Evolutionary conservation across 2,329 filamentous ascomycete genomes (phyloP), one percentile per base, ranked within the genome.

Genomic region (Venturiaceae sp.): DNA sequence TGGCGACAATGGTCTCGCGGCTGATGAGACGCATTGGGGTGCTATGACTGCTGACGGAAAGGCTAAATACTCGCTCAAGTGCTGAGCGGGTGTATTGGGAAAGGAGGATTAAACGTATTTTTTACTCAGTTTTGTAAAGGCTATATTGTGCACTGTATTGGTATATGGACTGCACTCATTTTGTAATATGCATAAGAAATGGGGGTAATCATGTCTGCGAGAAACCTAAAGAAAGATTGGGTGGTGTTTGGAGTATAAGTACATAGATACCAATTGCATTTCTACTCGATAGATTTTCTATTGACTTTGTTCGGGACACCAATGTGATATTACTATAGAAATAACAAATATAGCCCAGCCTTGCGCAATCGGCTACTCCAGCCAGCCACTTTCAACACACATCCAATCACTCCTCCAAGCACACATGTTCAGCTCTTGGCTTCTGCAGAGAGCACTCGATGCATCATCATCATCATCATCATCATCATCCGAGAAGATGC

Each of bases 21-120:
- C 77, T 53, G 80, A 85, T 65, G 85, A 88, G 79, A 84, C 79
- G 36, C 79, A 85, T 65, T 88, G 86, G 86, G 85, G 86, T 65
- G 81, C 83, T 44, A 87, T 84, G 79, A 83, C 77, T 44, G 75
- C 77, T 0, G 78, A 84, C 61, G 76, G 84, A 64, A 75, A 74
- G 67, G 60, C 74, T 62, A 87, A 87, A 76, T 86, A 78, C 68
- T 67, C 73, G 57, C 69, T 77, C 44, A 68, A 71, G 62, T 82
- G 79, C 70, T 74, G 44, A 50, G 44, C 30, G 26, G 11, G 44
- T 50, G 26, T 30, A 11, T 8, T 1, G 2, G 3, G 44, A 50
- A 26, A 13, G 13, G 14, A 50, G 30, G 41, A n/a, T 11, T 23
- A 50, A 50, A 30, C 9, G 16, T 5, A 16, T n/a, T 3, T 7